Evolutionary conservation across 257 asterid genomes (phyloP).

Genomic region (Ophiorrhiza pumila): DNA sequence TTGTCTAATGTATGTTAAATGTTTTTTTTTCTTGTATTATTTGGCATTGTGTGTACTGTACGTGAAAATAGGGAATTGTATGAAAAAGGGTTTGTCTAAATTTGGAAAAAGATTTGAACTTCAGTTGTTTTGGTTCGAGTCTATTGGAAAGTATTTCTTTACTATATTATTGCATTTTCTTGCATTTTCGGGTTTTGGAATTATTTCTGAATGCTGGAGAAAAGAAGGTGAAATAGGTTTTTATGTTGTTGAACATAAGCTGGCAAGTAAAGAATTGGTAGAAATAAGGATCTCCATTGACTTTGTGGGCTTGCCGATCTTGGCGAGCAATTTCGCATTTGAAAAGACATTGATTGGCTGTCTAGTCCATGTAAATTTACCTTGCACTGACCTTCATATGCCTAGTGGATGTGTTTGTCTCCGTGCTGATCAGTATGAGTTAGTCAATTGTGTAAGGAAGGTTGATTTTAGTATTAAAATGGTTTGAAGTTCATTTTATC

Average conservation of each 20-base stretch:
- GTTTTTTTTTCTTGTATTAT: not conserved
- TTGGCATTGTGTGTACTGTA: not conserved
- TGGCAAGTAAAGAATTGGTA: not conserved
- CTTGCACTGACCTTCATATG: not conserved
- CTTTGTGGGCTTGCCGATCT: not conserved
- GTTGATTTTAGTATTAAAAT: not conserved
- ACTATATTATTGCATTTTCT: not conserved
- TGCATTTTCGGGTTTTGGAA: not conserved
- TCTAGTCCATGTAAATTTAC: not conserved
- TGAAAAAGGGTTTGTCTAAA: not conserved
- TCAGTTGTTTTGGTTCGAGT: not conserved
- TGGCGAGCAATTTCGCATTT: not conserved
- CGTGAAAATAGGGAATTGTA: not conserved
- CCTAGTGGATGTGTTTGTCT: too few relatives aligned
- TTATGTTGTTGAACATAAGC: not conserved
- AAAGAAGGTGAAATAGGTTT: not conserved
- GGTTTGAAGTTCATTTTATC: not conserved
- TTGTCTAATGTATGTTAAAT: conserved; percentile 60
- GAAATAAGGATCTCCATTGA: not conserved
- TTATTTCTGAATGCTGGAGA: not conserved
- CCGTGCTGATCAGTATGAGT: too few relatives aligned
- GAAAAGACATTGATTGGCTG: not conserved
- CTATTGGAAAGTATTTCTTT: not conserved
- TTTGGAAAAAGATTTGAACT: not conserved
- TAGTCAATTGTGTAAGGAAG: not conserved